Evolutionary conservation across 1,284 basidiomycete genomes (phyloP).

Genomic region (Leccinum proliferum): DNA sequence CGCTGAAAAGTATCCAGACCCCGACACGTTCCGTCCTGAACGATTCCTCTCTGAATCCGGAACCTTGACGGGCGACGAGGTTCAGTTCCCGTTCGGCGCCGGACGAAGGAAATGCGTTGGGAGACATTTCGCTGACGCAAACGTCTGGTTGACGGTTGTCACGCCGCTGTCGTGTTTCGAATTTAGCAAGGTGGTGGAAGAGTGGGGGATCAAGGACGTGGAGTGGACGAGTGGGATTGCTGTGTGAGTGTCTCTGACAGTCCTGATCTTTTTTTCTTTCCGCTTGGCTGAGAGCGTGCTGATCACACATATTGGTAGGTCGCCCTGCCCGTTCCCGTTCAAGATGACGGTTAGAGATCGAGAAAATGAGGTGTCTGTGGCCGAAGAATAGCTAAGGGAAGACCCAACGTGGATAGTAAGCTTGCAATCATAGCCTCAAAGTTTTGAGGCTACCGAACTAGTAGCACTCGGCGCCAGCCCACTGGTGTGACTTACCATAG

Average conservation of each 20-base stretch:
- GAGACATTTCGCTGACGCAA: conserved; percentile 4
- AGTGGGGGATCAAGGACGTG: conserved; percentile 1
- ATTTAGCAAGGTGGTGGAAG: conserved; percentile 1
- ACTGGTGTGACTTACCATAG: not conserved
- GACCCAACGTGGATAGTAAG: too few relatives aligned
- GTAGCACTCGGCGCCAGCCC: not conserved
- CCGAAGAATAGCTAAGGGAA: not conserved
- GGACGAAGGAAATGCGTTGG: conserved; percentile 31
- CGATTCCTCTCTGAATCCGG: conserved; percentile 34
- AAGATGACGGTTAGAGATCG: conserved; percentile 1
- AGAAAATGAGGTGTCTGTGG: not conserved
- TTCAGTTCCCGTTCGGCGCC: conserved; percentile 44
- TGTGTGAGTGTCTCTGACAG: not conserved
- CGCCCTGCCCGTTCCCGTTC: conserved; percentile 2
- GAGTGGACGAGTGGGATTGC: conserved; percentile 1
- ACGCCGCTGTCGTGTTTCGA: conserved; percentile 11
- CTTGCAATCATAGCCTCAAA: not conserved
- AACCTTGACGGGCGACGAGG: conserved; percentile 26
- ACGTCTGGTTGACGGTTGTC: not conserved
- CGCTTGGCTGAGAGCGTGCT: not conserved
- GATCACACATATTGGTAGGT: not conserved
- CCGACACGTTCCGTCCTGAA: conserved; percentile 24
- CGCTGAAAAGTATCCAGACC: conserved; percentile 39
- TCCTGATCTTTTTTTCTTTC: not conserved
- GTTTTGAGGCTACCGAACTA: not conserved